These are phyloP conservation scores for Lizanozyma gosingica DNA, from an alignment of 1,139 yeast species.

Conservation along the genomic window DNA sequence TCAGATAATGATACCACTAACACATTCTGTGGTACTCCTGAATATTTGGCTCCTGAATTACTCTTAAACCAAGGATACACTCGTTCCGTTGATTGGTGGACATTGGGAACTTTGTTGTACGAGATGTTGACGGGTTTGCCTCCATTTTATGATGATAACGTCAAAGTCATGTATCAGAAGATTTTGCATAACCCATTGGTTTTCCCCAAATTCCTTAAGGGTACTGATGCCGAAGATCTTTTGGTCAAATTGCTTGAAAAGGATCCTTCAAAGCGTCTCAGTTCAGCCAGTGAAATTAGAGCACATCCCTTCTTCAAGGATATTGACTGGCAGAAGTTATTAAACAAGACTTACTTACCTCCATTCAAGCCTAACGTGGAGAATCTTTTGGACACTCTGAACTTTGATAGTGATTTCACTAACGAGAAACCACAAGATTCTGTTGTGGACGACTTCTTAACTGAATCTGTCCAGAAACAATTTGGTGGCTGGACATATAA, in stretches of 20 bases:
- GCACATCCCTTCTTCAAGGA: slow-evolving; percentile 81
- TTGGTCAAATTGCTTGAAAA: slow-evolving; percentile 70
- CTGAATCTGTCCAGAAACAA: slow-evolving; percentile 89
- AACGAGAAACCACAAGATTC: slow-evolving; percentile 91
- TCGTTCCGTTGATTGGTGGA: slow-evolving; percentile 97
- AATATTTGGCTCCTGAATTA: slow-evolving; percentile 88
- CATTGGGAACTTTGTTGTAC: slow-evolving; percentile 82
- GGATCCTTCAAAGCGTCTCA: slow-evolving; percentile 71
- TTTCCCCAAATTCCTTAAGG: slow-evolving; percentile 82
- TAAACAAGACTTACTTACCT: slow-evolving; percentile 85
- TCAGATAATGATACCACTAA: slow-evolving; percentile 78
- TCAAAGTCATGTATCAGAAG: slow-evolving; percentile 90
- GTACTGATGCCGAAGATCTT: slow-evolving; percentile 75
- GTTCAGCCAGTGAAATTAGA: slow-evolving; percentile 79
- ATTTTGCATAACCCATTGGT: slow-evolving; percentile 80
- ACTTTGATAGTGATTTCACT: slow-evolving; percentile 89
- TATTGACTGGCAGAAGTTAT: slow-evolving; percentile 82
- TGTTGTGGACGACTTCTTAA: slow-evolving; percentile 84
- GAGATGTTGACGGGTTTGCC: slow-evolving; percentile 90
- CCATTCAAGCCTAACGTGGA: slow-evolving; percentile 93
- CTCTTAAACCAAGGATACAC: slow-evolving; percentile 90
- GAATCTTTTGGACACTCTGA: slow-evolving; percentile 80
- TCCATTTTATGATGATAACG: slow-evolving; percentile 91
- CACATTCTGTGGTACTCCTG: slow-evolving; percentile 96
- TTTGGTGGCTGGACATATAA: slow-evolving; percentile 99